These are phyloP conservation scores for Dalbergia cultrata DNA, from an alignment of 306 rosid genomes.

Conservation along the genomic window DNA sequence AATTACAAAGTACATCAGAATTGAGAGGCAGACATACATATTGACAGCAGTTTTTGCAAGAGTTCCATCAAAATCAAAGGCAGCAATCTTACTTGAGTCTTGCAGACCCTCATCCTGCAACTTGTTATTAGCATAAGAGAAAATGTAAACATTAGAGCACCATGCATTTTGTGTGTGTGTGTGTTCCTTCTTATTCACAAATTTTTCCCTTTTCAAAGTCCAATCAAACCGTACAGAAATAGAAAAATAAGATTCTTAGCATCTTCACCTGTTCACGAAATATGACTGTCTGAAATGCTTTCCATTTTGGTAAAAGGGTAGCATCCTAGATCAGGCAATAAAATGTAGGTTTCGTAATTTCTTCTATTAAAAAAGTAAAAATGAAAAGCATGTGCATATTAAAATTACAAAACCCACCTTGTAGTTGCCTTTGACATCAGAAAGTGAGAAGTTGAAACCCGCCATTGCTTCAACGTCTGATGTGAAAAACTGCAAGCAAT, in stretches of 20 bases:
- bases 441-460: conserved; percentile 56
- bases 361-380: conserved; percentile 17
- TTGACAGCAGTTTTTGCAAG: conserved; percentile 79
- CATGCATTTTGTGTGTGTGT: neutral
- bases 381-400: neutral
- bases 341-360: too few relatives aligned
- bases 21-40: conserved; percentile 51
- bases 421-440: conserved; percentile 68
- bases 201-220: neutral
- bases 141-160: neutral
- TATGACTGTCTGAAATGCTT: conserved; percentile 84
- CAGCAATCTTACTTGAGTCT: conserved; percentile 90
- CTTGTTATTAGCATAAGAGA: conserved; percentile 40
- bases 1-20: conserved; percentile 23
- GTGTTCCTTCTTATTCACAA: conserved; percentile 1
- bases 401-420: conserved; percentile 51
- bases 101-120: conserved; percentile 78
- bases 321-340: conserved; percentile 74
- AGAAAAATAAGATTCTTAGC: conserved; percentile 7
- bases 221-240: conserved; percentile 37
- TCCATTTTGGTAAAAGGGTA: conserved; percentile 80
- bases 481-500: conserved; percentile 55
- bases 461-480: conserved; percentile 43
- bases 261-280: conserved; percentile 81
- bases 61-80: conserved; percentile 97